These are phyloP conservation scores for Astrephomene gubernaculifera DNA, from an alignment of 139 green algal species.

Conservation along the genomic window DNA sequence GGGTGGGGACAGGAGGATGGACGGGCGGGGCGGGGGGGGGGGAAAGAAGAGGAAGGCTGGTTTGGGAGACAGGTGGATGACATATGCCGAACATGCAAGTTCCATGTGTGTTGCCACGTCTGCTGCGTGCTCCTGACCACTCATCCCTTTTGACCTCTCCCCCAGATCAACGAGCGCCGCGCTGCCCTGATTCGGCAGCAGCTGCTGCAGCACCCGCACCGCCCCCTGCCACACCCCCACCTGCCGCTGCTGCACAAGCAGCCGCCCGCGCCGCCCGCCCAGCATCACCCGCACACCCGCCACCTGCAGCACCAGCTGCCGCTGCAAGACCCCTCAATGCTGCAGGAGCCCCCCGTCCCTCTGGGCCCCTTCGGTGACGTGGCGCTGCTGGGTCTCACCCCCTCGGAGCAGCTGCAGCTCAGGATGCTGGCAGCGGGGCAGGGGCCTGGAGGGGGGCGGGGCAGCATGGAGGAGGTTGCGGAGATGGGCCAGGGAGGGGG, in stretches of 20 bases:
- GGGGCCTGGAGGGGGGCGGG: too few relatives aligned
- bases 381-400: background rate
- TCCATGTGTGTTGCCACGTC: too few relatives aligned
- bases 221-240: background rate
- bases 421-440: background rate
- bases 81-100: too few relatives aligned
- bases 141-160: background rate
- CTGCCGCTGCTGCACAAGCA: background rate
- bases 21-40: too few relatives aligned
- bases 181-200: constrained; percentile 14
- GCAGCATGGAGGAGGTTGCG: background rate
- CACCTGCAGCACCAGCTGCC: background rate
- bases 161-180: constrained; percentile 19
- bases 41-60: too few relatives aligned
- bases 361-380: background rate
- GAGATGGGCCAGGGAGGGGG: too few relatives aligned
- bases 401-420: background rate
- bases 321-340: too few relatives aligned
- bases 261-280: too few relatives aligned
- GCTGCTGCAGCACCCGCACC: constrained; percentile 2
- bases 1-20: background rate
- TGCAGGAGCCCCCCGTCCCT: constrained; percentile 1
- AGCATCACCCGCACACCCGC: too few relatives aligned
- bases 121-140: background rate
- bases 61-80: too few relatives aligned